Conservation (phyloP, 805 yeast species). For the Kurtzmaniella fragi region DNA sequence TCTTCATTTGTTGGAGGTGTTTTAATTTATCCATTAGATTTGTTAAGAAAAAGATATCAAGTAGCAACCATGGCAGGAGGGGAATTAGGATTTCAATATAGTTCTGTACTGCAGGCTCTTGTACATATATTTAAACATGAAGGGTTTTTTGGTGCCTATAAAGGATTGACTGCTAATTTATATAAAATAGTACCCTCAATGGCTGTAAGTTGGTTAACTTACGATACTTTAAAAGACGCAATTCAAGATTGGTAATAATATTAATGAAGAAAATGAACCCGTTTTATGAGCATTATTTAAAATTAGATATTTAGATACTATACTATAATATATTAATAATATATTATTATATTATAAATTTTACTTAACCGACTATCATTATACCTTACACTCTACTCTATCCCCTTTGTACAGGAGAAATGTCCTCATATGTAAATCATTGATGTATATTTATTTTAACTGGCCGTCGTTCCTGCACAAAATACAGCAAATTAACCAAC, state of each 20-base stretch:
- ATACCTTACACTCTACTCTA: too few relatives aligned
- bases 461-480: not conserved
- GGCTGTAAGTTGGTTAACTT: slow-evolving; percentile 92
- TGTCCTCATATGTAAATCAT: too few relatives aligned
- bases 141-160: slow-evolving; percentile 69
- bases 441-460: too few relatives aligned
- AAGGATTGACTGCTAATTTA: slow-evolving; percentile 73
- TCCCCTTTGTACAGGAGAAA: too few relatives aligned
- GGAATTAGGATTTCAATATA: slow-evolving; percentile 77
- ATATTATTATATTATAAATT: slow-evolving; percentile 1
- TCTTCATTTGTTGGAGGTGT: slow-evolving; percentile 91
- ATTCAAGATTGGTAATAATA: slow-evolving; percentile 24
- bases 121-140: slow-evolving; percentile 63
- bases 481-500: not conserved
- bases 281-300: slow-evolving; percentile 2
- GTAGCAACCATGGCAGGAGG: slow-evolving; percentile 77
- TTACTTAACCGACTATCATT: too few relatives aligned
- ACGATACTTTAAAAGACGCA: slow-evolving; percentile 60
- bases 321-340: not conserved
- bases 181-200: slow-evolving; percentile 91
- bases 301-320: slow-evolving; percentile 1
- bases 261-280: not conserved
- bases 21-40: slow-evolving; percentile 85
- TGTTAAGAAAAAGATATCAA: slow-evolving; percentile 84
- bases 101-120: slow-evolving; percentile 72